Conservation (phyloP, 2,329 filamentous ascomycete genomes). For the Aspergillus tanneri region DNA sequence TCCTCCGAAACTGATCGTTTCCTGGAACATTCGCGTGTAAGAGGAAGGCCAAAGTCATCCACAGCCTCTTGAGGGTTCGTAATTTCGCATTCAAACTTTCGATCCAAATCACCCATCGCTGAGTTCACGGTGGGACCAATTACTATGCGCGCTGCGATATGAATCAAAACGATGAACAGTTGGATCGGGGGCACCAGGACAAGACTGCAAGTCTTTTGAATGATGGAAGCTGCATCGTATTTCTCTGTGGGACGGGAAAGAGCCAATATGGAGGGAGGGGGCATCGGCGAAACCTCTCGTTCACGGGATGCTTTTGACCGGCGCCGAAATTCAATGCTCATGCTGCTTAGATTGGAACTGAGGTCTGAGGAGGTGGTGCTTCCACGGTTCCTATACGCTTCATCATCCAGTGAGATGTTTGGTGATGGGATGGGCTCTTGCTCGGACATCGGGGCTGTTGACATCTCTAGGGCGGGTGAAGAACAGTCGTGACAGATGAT, state of each 20-base stretch:
- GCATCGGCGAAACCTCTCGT: slow-evolving; percentile 65
- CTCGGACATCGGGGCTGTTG: slow-evolving; percentile 10
- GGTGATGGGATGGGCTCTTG: slow-evolving; percentile 1
- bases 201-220: slow-evolving; percentile 74
- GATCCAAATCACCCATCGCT: slow-evolving; percentile 17
- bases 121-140: slow-evolving; percentile 30
- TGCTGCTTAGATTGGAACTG: slow-evolving; percentile 28
- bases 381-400: not conserved
- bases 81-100: slow-evolving; percentile 17
- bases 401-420: slow-evolving; percentile 3
- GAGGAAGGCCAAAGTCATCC: slow-evolving; percentile 42
- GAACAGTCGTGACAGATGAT: slow-evolving; percentile 11
- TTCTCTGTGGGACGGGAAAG: slow-evolving; percentile 50
- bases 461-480: slow-evolving; percentile 1
- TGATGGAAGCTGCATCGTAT: slow-evolving; percentile 61
- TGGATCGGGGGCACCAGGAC: slow-evolving; percentile 78
- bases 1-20: slow-evolving; percentile 24
- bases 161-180: slow-evolving; percentile 74
- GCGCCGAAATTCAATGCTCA: slow-evolving; percentile 46
- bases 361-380: slow-evolving; percentile 28
- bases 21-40: slow-evolving; percentile 28
- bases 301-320: slow-evolving; percentile 57
- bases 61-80: slow-evolving; percentile 27
- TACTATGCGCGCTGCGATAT: slow-evolving; percentile 74
- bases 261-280: slow-evolving; percentile 64